Evolutionary conservation across 257 asterid species (phyloP).

Genomic region (Nicotiana noctiflora): DNA sequence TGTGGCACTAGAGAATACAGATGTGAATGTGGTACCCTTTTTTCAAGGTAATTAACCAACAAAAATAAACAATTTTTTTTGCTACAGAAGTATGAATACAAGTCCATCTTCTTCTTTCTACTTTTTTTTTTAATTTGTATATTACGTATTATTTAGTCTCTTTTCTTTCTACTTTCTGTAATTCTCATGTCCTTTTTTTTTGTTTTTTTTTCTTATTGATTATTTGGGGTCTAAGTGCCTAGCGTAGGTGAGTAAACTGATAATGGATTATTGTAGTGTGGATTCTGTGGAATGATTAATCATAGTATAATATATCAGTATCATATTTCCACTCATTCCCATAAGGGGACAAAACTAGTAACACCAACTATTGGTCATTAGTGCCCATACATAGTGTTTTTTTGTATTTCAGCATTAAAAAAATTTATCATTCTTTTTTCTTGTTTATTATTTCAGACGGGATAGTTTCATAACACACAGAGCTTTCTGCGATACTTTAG

Average conservation of each 20-base stretch:
- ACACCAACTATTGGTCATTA: neutral
- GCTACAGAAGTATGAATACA: no score
- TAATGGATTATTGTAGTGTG: neutral
- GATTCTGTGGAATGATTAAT: no score
- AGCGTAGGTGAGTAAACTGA: neutral
- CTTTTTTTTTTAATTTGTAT: no score
- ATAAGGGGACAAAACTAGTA: neutral
- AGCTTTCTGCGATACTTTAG: slow-evolving; percentile 85
- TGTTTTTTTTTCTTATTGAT: neutral
- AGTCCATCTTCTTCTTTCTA: no score
- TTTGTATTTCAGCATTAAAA: neutral
- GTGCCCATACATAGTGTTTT: neutral
- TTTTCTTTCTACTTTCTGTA: neutral
- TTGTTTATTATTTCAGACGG: slow-evolving; percentile 41
- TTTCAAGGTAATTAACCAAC: slow-evolving; percentile 51
- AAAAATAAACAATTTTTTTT: no score
- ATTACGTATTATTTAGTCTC: neutral
- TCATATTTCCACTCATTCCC: slow-evolving; percentile 1
- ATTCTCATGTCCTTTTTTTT: neutral
- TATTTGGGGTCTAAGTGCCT: neutral
- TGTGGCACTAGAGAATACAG: slow-evolving; percentile 93
- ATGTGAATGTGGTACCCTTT: slow-evolving; percentile 95
- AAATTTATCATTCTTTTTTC: neutral
- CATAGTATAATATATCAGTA: neutral
- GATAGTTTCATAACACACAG: slow-evolving; percentile 92